Evolutionary conservation across 148 eudicot genomes (phyloP), one percentile per base, ranked within the genome.

Genomic region (Limonium bicolor): DNA sequence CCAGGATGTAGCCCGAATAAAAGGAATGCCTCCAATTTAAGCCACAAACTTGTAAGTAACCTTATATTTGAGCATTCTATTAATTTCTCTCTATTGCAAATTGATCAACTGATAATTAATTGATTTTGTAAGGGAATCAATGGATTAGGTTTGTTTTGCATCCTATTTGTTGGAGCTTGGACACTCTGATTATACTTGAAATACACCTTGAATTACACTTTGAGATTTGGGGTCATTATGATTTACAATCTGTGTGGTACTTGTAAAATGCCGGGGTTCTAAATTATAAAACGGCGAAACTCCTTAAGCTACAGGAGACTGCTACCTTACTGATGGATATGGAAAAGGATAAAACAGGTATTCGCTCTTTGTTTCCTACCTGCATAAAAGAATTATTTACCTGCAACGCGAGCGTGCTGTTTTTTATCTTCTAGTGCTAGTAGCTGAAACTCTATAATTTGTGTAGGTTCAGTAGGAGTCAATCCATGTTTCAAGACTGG

Each of bases 241-340:
- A 16, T n/a, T 46, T 59, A 14, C 28, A n/a, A 25, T 65, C 73
- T 80, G 71, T 48, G 55, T 53, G 64, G 8, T 64, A 33, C 13
- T 65, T 66, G 16, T 67, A 72, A n/a, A n/a, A n/a, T 46, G 66
- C 79, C 12, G 58, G 67, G 47, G 9, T 42, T 46, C 73, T 59
- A 59, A 57, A 66, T 13, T 70, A 63, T 36, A 67, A 48, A 52
- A 38, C 62, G 33, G 65, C 71, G 7, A 61, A n/a, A 66, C 36
- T 78, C 80, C 8, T 55, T 73, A 56, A 70, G 74, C 49, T 74
- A 70, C 45, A 78, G 64, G 46, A 67, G 86, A 49, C 20, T 78
- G 60, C 74, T 78, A n/a, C 86, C 86, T 6, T 73, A 53, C 52
- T 78, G 48, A 58, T 54, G 66, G 71, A 65, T 44, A 46, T 78